These are phyloP conservation scores for Metschnikowia bowlesiae DNA, from an alignment of 805 yeast genomes.

Conservation along the genomic window DNA sequence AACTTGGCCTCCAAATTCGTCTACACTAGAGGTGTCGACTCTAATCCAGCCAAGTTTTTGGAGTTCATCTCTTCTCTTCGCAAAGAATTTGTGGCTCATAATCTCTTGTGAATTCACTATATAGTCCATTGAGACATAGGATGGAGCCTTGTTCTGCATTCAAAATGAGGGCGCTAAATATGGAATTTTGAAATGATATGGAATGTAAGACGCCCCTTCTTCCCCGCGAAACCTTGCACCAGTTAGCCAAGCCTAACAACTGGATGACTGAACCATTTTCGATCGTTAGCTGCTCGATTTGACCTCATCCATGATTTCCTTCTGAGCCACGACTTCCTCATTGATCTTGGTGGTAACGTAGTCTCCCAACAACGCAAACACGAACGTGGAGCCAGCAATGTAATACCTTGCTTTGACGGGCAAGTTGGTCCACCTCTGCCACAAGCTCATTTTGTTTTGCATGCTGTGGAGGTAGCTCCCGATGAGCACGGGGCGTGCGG, in stretches of 20 bases:
- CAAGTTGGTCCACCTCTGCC: conserved; percentile 37
- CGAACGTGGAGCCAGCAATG: conserved; percentile 38
- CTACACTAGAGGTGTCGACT: conserved; percentile 72
- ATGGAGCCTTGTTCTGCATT: background rate
- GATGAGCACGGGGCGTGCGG: conserved; percentile 7
- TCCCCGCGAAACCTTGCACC: no score
- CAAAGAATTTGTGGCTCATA: conserved; percentile 36
- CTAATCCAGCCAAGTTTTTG: conserved; percentile 74
- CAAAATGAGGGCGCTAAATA: background rate
- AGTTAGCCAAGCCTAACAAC: no score
- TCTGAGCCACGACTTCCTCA: conserved; percentile 34
- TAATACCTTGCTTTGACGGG: conserved; percentile 39
- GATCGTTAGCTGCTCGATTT: conserved; percentile 3
- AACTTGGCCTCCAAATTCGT: conserved; percentile 81
- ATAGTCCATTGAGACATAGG: background rate
- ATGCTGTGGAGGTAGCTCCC: conserved; percentile 1
- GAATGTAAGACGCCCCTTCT: no score
- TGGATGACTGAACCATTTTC: background rate
- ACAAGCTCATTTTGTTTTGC: conserved; percentile 21
- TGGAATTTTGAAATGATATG: no score
- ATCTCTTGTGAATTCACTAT: conserved; percentile 22
- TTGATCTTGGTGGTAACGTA: conserved; percentile 33
- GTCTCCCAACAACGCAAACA: conserved; percentile 38
- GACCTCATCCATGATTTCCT: conserved; percentile 24
- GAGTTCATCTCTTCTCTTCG: conserved; percentile 61